A percentile compares a stretch with the other conserved stretches of the same genome.
Evolutionary conservation across 495 filamentous ascomycete species (phyloP).

Genomic region (Trichoderma erinaceum): DNA sequence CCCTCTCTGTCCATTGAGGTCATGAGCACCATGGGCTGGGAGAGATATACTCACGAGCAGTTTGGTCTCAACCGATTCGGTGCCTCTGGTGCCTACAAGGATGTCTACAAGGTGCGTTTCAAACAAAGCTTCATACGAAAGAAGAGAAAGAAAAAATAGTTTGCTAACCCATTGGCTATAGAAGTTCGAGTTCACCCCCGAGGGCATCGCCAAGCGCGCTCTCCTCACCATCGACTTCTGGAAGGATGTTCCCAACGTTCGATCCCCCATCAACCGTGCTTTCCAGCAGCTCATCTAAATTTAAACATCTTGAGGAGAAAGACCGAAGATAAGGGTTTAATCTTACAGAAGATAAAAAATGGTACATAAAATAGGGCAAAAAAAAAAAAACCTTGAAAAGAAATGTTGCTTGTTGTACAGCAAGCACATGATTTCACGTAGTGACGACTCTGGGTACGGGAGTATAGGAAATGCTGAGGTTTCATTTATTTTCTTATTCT

Average conservation of each 20-base stretch:
- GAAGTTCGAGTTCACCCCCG: conserved; percentile 99
- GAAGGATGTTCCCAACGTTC: conserved; percentile 81
- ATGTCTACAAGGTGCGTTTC: conserved; percentile 81
- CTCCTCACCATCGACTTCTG: conserved; percentile 89
- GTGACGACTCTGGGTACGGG: background rate
- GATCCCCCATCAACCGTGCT: conserved; percentile 92
- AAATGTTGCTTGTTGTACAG: background rate
- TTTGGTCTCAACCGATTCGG: conserved; percentile 98
- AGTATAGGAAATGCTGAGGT: background rate
- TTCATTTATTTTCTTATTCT: background rate
- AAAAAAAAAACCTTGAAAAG: background rate
- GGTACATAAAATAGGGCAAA: background rate
- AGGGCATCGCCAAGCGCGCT: conserved; percentile 93
- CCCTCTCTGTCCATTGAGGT: conserved; percentile 91
- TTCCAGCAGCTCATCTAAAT: conserved; percentile 77
- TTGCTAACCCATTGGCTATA: conserved; percentile 38
- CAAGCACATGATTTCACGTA: background rate
- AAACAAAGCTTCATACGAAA: background rate
- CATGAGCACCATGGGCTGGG: conserved; percentile 90
- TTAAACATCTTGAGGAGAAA: background rate
- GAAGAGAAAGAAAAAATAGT: background rate
- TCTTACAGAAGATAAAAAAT: background rate
- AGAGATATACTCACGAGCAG: conserved; percentile 97
- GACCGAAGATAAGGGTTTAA: background rate
- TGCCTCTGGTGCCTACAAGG: conserved; percentile 92